Conservation (phyloP, 768 basidiomycete species). For the Tulasnella calospora region DNA sequence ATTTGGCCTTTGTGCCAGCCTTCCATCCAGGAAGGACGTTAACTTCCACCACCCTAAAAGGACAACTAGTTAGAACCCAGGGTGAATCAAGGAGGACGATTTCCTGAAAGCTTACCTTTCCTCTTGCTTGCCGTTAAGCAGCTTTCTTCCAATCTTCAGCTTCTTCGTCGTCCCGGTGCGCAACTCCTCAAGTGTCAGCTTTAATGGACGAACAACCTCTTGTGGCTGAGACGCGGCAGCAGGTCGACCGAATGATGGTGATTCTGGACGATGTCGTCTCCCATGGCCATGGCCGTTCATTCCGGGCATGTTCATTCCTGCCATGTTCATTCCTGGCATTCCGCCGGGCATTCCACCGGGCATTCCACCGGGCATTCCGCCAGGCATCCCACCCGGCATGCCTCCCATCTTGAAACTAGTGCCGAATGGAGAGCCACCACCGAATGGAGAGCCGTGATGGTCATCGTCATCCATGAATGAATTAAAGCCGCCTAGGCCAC, state of each 20-base stretch:
- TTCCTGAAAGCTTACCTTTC: constrained; percentile 59
- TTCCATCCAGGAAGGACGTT: constrained; percentile 81
- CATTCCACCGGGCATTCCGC: constrained; percentile 37
- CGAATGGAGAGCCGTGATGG: constrained; percentile 43
- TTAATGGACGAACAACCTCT: constrained; percentile 75
- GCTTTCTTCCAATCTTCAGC: constrained; percentile 74
- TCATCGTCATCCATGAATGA: constrained; percentile 37
- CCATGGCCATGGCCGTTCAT: constrained; percentile 29
- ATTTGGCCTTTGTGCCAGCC: constrained; percentile 89
- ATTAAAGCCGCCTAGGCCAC: constrained; percentile 32
- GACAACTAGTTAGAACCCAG: not conserved
- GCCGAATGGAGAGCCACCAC: constrained; percentile 35
- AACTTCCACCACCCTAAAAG: constrained; percentile 25
- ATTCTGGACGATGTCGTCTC: constrained; percentile 38
- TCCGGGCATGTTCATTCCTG: too few species aligned
- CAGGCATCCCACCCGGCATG: constrained; percentile 35
- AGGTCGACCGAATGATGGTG: constrained; percentile 27
- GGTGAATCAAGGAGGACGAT: not conserved
- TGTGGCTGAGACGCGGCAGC: constrained; percentile 31
- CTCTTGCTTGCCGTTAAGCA: constrained; percentile 68
- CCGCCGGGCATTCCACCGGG: constrained; percentile 44
- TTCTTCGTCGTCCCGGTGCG: constrained; percentile 81
- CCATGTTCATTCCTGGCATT: constrained; percentile 37
- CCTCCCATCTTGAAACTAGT: constrained; percentile 37
- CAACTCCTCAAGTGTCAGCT: constrained; percentile 79